Base-by-base conservation (phyloP, 1,139 yeast species). In the Sugiyamaella paludigena region DNA sequence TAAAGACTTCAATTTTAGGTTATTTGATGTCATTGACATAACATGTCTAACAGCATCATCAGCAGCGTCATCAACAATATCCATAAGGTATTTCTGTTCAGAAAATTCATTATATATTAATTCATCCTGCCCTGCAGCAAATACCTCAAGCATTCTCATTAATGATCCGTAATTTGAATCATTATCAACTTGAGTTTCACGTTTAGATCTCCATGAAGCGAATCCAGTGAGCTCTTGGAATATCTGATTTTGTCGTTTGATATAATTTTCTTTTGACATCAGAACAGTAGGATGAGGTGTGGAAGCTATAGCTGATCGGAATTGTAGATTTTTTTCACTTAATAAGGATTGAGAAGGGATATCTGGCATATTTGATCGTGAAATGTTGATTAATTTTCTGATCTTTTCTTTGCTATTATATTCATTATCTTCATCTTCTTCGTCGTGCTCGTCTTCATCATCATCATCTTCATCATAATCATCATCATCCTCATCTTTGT, bases 101-200 rank as follows among this genome's bases (percentile, higher is more conserved):
- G 36, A 33, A 16, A 48, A 54, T 39, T 56, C 60, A 36, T 58
- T 55, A 37, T 53, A 58, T 8, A 50, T 43, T 15, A 45, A 49
- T 37, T 54, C 58, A 34, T 58, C 61, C 38, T 55, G 44, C 10
- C 52, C 56, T 12, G 60, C 58, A 43, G 56, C 47, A 11, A 53
- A 47, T 6, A 52, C 40, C 34, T 53, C 52, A 24, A 56, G 49
- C 9, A 58, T 50, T 33, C 47, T 44, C 48, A 49, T 47, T 10
- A 45, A 38, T 15, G 50, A 52, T 12, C 50, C 34, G n/a, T 44
- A 48, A 7, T 37, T 43, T 31, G 30, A 36, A 11, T 43, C 30
- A 11, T 24, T n/a, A 31, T 37, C 43, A 6, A 40, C 4, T 7
- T 43, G 38, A 12, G 32, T 41, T 28, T 51, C 51, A 12, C 52